Percentiles rank a stretch among this genome's conserved stretches.
Conservation (phyloP, 345 rosid genomes). For the Physaria fendleri region DNA sequence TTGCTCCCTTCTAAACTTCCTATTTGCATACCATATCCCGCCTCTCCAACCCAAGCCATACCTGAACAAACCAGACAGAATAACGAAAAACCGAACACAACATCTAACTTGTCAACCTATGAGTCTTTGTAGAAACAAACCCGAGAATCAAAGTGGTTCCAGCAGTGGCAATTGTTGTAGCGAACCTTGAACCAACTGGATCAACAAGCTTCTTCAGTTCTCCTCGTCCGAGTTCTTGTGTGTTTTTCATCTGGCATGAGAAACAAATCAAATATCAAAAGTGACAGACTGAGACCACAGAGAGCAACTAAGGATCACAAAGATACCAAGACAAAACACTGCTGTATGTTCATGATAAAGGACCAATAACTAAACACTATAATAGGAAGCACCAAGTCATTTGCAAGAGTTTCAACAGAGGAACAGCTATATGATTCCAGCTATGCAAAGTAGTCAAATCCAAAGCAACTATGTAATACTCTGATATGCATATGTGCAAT, state of each 20-base stretch:
- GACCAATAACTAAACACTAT: not conserved
- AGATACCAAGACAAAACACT: not conserved
- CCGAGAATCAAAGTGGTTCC: slow-evolving; percentile 78
- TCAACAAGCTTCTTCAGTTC: slow-evolving; percentile 78
- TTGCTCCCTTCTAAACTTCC: slow-evolving; percentile 76
- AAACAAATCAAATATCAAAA: not conserved
- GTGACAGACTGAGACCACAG: not conserved
- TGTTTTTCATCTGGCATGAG: slow-evolving; percentile 53
- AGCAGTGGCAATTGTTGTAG: slow-evolving; percentile 59
- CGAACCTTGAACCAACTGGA: slow-evolving; percentile 44
- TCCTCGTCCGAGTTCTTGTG: slow-evolving; percentile 45
- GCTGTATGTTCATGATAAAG: not conserved
- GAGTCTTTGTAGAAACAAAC: slow-evolving; percentile 34
- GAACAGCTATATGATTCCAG: not conserved
- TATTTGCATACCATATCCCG: slow-evolving; percentile 82
- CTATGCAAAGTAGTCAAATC: not conserved
- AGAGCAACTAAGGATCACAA: not conserved
- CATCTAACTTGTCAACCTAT: slow-evolving; percentile 1
- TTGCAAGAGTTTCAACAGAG: not conserved
- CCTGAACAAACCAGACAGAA: slow-evolving; percentile 31
- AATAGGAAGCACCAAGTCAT: not conserved
- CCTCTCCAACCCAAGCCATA: slow-evolving; percentile 96
- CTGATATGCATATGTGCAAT: not conserved
- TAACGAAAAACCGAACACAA: not conserved
- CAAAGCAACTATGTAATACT: not conserved